Conservation (phyloP, 2,329 filamentous ascomycete genomes). For the Aspergillus pseudoviridinutans region DNA sequence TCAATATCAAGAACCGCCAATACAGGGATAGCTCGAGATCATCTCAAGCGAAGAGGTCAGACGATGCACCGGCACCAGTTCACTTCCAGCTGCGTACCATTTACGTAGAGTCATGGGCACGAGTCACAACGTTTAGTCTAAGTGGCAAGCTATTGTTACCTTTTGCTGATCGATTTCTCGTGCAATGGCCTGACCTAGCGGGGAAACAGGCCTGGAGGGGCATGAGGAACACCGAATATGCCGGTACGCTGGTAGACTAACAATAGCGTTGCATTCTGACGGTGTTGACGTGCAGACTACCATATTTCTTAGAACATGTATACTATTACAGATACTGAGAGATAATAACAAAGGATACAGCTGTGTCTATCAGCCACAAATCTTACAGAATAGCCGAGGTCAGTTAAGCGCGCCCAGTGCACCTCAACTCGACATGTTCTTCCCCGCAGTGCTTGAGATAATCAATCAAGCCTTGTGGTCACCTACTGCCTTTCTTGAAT, state of each 20-base stretch:
- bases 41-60: background rate
- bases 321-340: background rate
- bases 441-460: no score
- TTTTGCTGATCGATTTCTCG: slow-evolving; percentile 73
- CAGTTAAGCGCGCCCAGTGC: background rate
- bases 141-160: slow-evolving; percentile 72
- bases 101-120: slow-evolving; percentile 90
- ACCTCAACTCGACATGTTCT: background rate
- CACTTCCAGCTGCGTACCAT: slow-evolving; percentile 64
- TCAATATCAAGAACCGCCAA: slow-evolving; percentile 9
- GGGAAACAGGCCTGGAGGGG: slow-evolving; percentile 38
- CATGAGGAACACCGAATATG: slow-evolving; percentile 37
- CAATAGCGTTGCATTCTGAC: background rate
- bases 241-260: slow-evolving; percentile 36
- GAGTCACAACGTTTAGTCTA: slow-evolving; percentile 75
- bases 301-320: background rate
- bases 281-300: background rate
- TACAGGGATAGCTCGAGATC: background rate
- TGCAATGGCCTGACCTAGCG: slow-evolving; percentile 71
- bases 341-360: background rate
- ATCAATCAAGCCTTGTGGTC: background rate
- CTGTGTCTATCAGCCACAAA: background rate
- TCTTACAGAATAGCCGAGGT: background rate
- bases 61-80: slow-evolving; percentile 26
- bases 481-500: background rate